Percentiles rank a stretch among this genome's conserved stretches.
Evolutionary conservation across 495 filamentous ascomycete genomes (phyloP).

Genomic region (Penicillium diatomitis): DNA sequence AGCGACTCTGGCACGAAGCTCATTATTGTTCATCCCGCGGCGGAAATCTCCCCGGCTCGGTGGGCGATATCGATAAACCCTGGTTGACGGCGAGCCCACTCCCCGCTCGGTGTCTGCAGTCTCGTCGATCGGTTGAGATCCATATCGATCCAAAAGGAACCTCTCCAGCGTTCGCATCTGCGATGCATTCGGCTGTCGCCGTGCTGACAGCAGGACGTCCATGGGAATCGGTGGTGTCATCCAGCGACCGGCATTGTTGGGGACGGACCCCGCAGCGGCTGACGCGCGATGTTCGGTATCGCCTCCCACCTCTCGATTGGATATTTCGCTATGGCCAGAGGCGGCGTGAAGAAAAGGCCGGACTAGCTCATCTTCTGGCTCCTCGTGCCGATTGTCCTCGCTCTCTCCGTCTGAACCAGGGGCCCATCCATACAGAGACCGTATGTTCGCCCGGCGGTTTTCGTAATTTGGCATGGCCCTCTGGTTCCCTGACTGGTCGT

Average conservation of each 20-base stretch:
- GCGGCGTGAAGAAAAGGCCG: constrained; percentile 20
- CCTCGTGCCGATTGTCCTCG: constrained; percentile 19
- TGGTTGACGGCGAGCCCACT: constrained; percentile 12
- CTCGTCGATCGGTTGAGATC: constrained; percentile 25
- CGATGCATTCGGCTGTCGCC: constrained; percentile 38
- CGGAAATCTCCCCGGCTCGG: constrained; percentile 22
- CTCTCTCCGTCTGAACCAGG: constrained; percentile 48
- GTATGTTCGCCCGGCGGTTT: constrained; percentile 36
- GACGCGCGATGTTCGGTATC: constrained; percentile 10
- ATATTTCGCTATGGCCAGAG: constrained; percentile 19
- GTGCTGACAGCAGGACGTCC: constrained; percentile 40
- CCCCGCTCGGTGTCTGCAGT: constrained; percentile 25
- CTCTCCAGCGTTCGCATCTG: constrained; percentile 37
- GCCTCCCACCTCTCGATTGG: constrained; percentile 21
- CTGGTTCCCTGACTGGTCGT: constrained; percentile 23
- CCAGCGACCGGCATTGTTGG: constrained; percentile 12
- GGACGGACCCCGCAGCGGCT: neutral
- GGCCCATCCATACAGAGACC: constrained; percentile 52
- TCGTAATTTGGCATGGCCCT: constrained; percentile 37
- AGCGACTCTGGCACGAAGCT: constrained; percentile 37
- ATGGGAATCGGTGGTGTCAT: constrained; percentile 20
- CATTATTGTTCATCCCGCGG: constrained; percentile 29
- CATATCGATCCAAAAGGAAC: constrained; percentile 35
- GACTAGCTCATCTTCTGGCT: constrained; percentile 25
- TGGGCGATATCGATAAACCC: constrained; percentile 31